These are phyloP conservation scores for Camelina hispida DNA, from an alignment of 345 rosid species.

Conservation along the genomic window DNA sequence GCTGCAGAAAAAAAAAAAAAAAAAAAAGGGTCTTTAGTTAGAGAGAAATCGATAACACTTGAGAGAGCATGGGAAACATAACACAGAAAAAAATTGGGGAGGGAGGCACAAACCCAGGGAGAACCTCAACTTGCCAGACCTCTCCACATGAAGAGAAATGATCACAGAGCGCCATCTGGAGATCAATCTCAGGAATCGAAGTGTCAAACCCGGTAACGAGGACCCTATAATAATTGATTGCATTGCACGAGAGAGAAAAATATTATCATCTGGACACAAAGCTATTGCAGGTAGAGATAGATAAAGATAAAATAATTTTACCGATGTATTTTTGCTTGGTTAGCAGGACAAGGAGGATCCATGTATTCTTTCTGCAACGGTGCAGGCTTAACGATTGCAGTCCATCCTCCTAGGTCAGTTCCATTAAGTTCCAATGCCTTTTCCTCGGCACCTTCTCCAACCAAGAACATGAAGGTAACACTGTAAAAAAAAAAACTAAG, in stretches of 20 bases:
- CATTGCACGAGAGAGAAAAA: no score
- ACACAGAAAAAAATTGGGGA: neutral
- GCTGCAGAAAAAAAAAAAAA: neutral
- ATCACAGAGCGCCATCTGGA: neutral
- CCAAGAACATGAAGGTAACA: neutral
- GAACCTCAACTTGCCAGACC: neutral
- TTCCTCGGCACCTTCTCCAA: neutral
- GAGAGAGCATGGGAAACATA: neutral
- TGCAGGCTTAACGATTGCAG: neutral
- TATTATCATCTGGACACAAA: no score
- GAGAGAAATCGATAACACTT: neutral
- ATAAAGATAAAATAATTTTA: no score
- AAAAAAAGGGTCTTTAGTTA: neutral
- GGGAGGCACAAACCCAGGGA: neutral
- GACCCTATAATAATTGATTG: neutral
- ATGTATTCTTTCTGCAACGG: no score
- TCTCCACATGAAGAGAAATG: neutral
- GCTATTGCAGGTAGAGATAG: no score
- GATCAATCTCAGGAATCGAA: neutral
- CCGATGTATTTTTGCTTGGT: no score
- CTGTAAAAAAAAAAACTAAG: neutral
- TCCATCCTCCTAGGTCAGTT: conserved; percentile 1
- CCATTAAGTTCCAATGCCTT: conserved; percentile 7
- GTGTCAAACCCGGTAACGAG: neutral
- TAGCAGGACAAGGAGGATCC: neutral